Evolutionary conservation across 371 early-diverging fungal genomes (phyloP).

Genomic region (Quaeritorhiza haematococci): DNA sequence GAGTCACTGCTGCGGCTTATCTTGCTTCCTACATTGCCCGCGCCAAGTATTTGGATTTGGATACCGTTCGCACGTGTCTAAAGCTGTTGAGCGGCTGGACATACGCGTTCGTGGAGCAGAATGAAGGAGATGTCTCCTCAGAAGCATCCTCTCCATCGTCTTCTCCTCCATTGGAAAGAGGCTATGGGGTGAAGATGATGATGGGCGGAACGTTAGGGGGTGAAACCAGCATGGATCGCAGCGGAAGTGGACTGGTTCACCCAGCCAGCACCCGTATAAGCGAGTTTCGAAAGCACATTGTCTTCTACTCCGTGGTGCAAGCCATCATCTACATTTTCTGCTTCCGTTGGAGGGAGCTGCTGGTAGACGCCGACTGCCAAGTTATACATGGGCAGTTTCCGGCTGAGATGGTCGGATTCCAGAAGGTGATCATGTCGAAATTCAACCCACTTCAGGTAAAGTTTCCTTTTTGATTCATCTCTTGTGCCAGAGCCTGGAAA

Average conservation of each 20-base stretch:
- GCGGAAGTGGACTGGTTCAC: not conserved
- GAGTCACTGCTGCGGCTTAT: slow-evolving; percentile 81
- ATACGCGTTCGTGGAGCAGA: slow-evolving; percentile 57
- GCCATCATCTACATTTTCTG: slow-evolving; percentile 88
- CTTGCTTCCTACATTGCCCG: slow-evolving; percentile 83
- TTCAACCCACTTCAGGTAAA: slow-evolving; percentile 75
- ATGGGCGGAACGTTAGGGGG: slow-evolving; percentile 15
- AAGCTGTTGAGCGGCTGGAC: slow-evolving; percentile 66
- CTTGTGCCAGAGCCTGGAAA: not conserved
- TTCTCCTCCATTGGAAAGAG: not conserved
- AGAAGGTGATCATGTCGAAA: slow-evolving; percentile 72
- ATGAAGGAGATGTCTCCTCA: slow-evolving; percentile 40
- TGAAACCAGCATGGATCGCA: no score
- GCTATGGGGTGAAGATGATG: not conserved
- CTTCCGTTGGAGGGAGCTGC: slow-evolving; percentile 83
- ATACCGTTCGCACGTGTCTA: slow-evolving; percentile 60
- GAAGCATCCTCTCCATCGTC: not conserved
- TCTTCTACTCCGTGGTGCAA: slow-evolving; percentile 86
- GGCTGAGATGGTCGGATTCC: slow-evolving; percentile 56
- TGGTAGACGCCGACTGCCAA: slow-evolving; percentile 39
- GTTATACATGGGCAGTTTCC: slow-evolving; percentile 18
- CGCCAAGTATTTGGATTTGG: slow-evolving; percentile 67
- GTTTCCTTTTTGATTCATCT: not conserved
- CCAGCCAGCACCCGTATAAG: not conserved
- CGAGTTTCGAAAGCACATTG: slow-evolving; percentile 43